Base-by-base conservation (phyloP, 257 asterid genomes). In the Fraxinus cuspidata region DNA sequence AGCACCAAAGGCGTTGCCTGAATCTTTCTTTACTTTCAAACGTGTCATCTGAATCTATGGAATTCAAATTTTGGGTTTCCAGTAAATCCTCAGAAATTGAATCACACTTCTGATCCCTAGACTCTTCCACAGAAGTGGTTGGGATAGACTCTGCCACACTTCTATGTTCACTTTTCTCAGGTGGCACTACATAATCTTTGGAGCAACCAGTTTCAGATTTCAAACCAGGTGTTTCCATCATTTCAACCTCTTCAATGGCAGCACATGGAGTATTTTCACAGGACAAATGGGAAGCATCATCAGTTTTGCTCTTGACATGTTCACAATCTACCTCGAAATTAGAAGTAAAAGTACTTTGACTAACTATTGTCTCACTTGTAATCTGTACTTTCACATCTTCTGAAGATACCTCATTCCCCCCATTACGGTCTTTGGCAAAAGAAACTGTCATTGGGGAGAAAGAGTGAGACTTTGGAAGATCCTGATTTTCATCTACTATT, bases 1-100 rank as follows among this genome's bases (percentile, higher is more conserved):
- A 96, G 88, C 97, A 87, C 99, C 99, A 96, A 74, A 96, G 97
- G 31, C 99, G 97, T 78, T 96, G 96, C 87, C 99, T 85, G 80
- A 96, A 96, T 86, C 99, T 90, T 90, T 92, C 98, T 82, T 92
- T 96, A 87, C 97, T 88, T 86, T 92, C 98, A 72, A 84, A 86
- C 56, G 79, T 77, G 72, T 71, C 89, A 78, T 83, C 86, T 75
- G 82, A 85, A 85, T 78, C 85, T 75, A 74, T 71, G 79, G 66
- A 83, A 76, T 79, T 87, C 72, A 77, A 78, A 75, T 81, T 83
- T 29, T 83, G 85, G 74, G 80, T 65, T 49, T 85, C 84, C 34
- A 78, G 75, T 70, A 83, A 56, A 78, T 85, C 85, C 72, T 88
- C 90, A 79, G 83, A 78, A 74, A 80, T 79, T 66, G 64, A 81